Evolutionary conservation across 352 stramenopile genomes (phyloP), one percentile per base, ranked within the genome.

Genomic region (Phytopythium helicoides): DNA sequence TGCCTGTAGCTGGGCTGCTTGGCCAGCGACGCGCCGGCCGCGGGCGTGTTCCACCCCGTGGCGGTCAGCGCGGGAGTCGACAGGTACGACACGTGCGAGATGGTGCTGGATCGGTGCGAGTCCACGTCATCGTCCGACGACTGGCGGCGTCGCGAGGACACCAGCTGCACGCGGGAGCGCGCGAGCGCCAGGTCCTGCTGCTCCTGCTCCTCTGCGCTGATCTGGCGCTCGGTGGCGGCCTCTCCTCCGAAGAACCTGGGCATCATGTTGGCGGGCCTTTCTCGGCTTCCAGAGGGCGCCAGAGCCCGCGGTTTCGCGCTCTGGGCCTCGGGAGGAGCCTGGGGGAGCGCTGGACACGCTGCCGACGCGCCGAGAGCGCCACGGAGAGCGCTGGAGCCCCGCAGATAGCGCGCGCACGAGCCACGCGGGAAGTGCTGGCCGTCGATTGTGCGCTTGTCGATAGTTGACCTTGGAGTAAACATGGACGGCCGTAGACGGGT

Each of bases 91-190:
- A 71, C 62, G 23, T 71, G 68, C 25, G 72, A 75, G 5, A 74
- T 60, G n/a, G 62, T 44, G 51, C 72, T 83, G 14, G 72, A 67
- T 35, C 66, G 67, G 36, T 58, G 52, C 18, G 55, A 47, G 39
- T 75, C 63, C 38, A 58, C 22, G 15, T 62, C 59, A 50, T 51
- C 52, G 36, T 66, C 61, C 36, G 73, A 37, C 9, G 73, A 81
- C 9, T 60, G 73, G 15, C 71, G 66, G 42, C 73, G 47, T 9
- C 73, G 71, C 47, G 63, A 60, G 6, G 66, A 77, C 37, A 85
- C 68, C 15, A 76, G 68, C 33, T 72, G 56, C n/a, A 85, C 73
- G 9, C 73, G 73, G 10, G 73, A 74, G 16, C 62, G 71, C 42
- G 73, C 25, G 26, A 40, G 28, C 26, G 42, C 55, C 35, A 64